Evolutionary conservation across 345 rosid genomes (phyloP), one percentile per base, ranked within the genome.

Genomic region (Aethionema arabicum): DNA sequence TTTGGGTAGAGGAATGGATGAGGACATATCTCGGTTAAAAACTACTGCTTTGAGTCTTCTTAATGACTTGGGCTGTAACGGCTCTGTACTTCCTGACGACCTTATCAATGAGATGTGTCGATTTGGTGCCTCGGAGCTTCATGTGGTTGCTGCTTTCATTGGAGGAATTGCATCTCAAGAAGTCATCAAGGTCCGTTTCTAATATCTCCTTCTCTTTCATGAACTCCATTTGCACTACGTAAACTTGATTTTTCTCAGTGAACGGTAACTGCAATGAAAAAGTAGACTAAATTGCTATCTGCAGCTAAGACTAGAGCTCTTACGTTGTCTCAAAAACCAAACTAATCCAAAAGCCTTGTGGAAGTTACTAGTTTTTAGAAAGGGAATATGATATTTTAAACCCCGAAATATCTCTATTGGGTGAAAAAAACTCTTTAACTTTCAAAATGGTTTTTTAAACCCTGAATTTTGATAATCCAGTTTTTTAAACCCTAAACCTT

Each of bases 161-260:
- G 99, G 99, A 61, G 99, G 99, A 73, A 75, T 90, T 30, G 89
- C 97, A 4, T 85, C 99, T 1, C 97, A 93, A 72, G 97, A 93
- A 83, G 92, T 77, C 66, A 93, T 93, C 67, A 90, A 90, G 97
- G 97, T 92, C 45, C 11, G 45, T 11, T 66, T 56, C 30, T 42
- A 35, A 15, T 60, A 63, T 29, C 42, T 37, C 14, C 32, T 60
- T 30, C 47, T 43, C 12, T 21, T 21, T 21, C 2, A 2, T 2
- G 1, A 21, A 1, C 27, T 21, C 2, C 27, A 21, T 21, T 21
- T 21, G 27, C 27, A 21, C 27, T 21, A 21, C 1, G 21, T 11
- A 45, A 13, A 15, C 49, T 5, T 15, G 13, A 0, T 45, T 2
- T 11, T 45, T 2, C 13, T 13, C 49, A 2, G 15, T 47, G 4